These are phyloP conservation scores for Coemansia sp. DNA, from an alignment of 192 early-diverging fungal species.

Conservation along the genomic window DNA sequence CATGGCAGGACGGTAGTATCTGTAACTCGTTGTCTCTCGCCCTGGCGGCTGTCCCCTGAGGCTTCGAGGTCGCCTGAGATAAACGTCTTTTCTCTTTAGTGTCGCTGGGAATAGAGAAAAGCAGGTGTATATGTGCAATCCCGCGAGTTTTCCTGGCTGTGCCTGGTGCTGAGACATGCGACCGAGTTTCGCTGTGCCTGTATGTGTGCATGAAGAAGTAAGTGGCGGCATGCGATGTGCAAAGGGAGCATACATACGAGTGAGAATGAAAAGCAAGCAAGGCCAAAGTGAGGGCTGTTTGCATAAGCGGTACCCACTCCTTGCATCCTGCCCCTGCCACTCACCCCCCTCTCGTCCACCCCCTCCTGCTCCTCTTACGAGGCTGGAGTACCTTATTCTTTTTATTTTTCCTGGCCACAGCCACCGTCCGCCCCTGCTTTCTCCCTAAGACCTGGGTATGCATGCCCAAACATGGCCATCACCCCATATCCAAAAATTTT, in stretches of 20 bases:
- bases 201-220: neutral
- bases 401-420: neutral
- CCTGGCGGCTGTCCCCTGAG: neutral
- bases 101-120: neutral
- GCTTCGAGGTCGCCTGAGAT: neutral
- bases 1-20: constrained; percentile 1
- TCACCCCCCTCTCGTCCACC: constrained; percentile 4
- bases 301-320: constrained; percentile 3
- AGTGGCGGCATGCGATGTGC: constrained; percentile 2
- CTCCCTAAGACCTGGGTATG: constrained; percentile 4
- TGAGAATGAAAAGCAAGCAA: neutral
- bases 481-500: neutral
- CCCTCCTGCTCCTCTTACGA: neutral
- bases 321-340: neutral
- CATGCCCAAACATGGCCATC: constrained; percentile 2
- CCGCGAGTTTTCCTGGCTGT: neutral
- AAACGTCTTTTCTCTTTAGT: neutral
- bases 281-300: constrained; percentile 2
- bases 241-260: neutral
- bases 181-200: constrained; percentile 8
- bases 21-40: neutral
- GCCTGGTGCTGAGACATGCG: constrained; percentile 4
- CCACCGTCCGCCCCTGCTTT: neutral
- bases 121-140: neutral
- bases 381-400: neutral